Percentiles rank a stretch among this genome's conserved stretches.
phyloP scores from a whole-genome alignment of 495 filamentous ascomycete species.

The Chaetomidium leptoderma region DNA sequence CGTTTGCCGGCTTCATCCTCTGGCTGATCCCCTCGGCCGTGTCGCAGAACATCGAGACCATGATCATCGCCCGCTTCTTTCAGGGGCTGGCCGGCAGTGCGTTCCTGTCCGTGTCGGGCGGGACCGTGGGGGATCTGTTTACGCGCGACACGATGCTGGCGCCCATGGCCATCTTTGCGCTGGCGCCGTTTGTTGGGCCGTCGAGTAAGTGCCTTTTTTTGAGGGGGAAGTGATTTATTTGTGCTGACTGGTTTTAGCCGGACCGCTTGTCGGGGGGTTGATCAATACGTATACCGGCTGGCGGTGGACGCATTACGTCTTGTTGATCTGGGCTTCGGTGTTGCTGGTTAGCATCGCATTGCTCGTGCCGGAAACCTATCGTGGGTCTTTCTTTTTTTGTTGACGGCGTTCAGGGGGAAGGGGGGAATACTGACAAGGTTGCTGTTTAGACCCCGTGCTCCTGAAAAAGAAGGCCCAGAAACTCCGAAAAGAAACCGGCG shows the following conservation, averaged over 20 bases:
- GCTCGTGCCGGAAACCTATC: constrained; percentile 89
- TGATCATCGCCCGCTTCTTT: constrained; percentile 80
- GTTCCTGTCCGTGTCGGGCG: constrained; percentile 85
- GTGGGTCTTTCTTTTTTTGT: constrained; percentile 34
- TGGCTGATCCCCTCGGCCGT: constrained; percentile 88
- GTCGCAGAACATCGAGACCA: constrained; percentile 74
- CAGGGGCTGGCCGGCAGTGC: constrained; percentile 80
- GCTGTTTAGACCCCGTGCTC: constrained; percentile 51
- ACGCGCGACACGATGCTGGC: constrained; percentile 64
- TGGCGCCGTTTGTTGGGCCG: constrained; percentile 72
- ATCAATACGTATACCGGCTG: constrained; percentile 73
- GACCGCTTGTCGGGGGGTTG: constrained; percentile 56
- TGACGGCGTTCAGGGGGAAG: not conserved
- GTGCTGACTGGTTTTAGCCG: no score
- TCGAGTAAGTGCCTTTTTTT: no score
- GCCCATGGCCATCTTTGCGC: constrained; percentile 63
- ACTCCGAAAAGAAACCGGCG: constrained; percentile 70
- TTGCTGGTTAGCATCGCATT: constrained; percentile 59
- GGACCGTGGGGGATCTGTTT: constrained; percentile 89
- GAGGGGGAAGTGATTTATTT: no score
- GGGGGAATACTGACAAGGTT: not conserved
- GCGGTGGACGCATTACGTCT: constrained; percentile 86
- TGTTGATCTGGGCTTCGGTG: constrained; percentile 73
- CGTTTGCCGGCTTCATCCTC: constrained; percentile 74
- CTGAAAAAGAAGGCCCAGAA: constrained; percentile 68